Conservation (phyloP, 1,284 basidiomycete genomes). For the Apiotrichum porosum region DNA sequence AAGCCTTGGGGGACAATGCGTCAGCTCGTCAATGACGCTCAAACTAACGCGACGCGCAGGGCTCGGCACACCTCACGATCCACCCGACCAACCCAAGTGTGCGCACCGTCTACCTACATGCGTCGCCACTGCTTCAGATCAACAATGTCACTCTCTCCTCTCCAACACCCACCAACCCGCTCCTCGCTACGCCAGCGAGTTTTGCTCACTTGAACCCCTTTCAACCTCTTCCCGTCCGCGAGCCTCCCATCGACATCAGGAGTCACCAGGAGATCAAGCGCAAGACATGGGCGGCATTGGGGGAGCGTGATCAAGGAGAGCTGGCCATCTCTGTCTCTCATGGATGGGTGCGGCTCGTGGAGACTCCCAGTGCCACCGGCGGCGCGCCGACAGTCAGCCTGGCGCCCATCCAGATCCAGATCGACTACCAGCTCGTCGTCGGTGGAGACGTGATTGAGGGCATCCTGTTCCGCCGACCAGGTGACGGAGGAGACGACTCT, state of each 20-base stretch:
- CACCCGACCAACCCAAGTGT: constrained; percentile 39
- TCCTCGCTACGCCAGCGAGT: constrained; percentile 63
- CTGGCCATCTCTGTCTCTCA: constrained; percentile 86
- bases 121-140: constrained; percentile 40
- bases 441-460: constrained; percentile 40
- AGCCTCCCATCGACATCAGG: constrained; percentile 65
- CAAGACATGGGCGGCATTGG: constrained; percentile 79
- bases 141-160: constrained; percentile 41
- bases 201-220: constrained; percentile 62
- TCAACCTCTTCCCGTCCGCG: constrained; percentile 31
- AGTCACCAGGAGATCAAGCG: constrained; percentile 91
- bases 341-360: constrained; percentile 56
- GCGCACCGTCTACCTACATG: constrained; percentile 43
- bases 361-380: constrained; percentile 19
- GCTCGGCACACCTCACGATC: constrained; percentile 43
- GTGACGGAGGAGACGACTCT: constrained; percentile 51
- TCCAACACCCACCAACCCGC: constrained; percentile 32
- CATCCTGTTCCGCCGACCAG: constrained; percentile 42
- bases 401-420: constrained; percentile 42
- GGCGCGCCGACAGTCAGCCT: constrained; percentile 27
- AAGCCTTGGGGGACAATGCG: no score
- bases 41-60: no score
- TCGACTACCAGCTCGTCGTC: constrained; percentile 42
- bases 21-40: no score
- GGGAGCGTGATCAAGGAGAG: constrained; percentile 90